phyloP scores from a whole-genome alignment of 768 basidiomycete species.

The Plicaturopsis crispa region DNA sequence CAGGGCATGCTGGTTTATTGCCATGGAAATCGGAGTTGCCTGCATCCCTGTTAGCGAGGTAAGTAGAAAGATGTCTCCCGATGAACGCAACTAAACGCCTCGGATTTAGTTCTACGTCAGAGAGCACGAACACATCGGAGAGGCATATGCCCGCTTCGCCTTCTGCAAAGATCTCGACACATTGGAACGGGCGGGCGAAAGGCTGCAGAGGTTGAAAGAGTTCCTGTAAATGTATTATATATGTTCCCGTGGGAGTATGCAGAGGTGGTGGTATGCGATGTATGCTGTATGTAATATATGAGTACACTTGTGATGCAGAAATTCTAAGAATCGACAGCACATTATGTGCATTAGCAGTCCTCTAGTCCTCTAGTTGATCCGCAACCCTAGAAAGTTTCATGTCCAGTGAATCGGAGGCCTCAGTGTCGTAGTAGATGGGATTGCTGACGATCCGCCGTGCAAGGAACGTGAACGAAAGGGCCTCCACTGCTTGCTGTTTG shows the following conservation, averaged over 20 bases:
- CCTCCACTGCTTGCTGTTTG: constrained; percentile 68
- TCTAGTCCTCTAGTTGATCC: constrained; percentile 37
- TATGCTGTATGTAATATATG: too few relatives aligned
- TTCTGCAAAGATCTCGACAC: constrained; percentile 96
- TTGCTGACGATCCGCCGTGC: constrained; percentile 65
- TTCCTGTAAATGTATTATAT: constrained; percentile 31
- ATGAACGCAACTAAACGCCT: neutral
- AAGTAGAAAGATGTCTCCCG: constrained; percentile 15
- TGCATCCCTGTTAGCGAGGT: constrained; percentile 95
- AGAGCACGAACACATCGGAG: constrained; percentile 80
- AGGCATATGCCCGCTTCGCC: constrained; percentile 81
- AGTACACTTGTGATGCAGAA: constrained; percentile 1
- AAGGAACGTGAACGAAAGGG: constrained; percentile 77
- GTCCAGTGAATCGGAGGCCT: constrained; percentile 31
- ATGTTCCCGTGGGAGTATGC: too few relatives aligned
- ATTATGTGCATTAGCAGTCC: constrained; percentile 6
- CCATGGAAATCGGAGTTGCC: constrained; percentile 83
- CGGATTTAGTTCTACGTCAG: constrained; percentile 77
- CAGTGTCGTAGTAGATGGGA: constrained; percentile 76
- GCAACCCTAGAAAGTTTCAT: constrained; percentile 64
- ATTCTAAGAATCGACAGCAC: neutral
- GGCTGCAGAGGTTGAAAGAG: constrained; percentile 68
- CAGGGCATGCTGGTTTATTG: constrained; percentile 95
- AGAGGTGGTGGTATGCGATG: constrained; percentile 5
- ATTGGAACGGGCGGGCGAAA: constrained; percentile 70